Conservation (phyloP, 352 stramenopile genomes). For the Phytophthora citrophthora region DNA sequence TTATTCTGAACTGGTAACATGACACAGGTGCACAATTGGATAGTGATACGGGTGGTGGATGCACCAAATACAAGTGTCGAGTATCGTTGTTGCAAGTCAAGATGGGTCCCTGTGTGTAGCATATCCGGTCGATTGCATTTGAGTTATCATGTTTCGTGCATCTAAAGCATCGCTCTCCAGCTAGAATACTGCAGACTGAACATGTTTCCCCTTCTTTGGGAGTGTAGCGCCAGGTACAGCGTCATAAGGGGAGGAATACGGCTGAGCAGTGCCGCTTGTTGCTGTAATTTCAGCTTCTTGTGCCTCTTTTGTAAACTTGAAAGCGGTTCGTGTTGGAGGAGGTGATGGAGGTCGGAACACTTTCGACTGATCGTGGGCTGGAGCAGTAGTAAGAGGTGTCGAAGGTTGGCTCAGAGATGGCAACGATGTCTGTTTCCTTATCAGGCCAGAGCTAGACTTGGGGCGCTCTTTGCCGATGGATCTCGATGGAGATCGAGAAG, state of each 20-base stretch:
- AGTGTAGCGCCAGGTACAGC: conserved; percentile 46
- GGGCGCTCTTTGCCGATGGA: conserved; percentile 48
- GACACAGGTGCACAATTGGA: too few relatives aligned
- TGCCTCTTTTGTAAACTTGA: conserved; percentile 76
- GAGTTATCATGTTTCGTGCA: not conserved
- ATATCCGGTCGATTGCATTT: not conserved
- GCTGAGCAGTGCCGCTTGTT: conserved; percentile 38
- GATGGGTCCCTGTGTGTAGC: too few relatives aligned
- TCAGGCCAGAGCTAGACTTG: conserved; percentile 57
- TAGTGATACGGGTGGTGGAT: too few relatives aligned
- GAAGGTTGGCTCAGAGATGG: conserved; percentile 35
- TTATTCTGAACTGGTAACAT: too few relatives aligned
- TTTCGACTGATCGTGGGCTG: conserved; percentile 40
- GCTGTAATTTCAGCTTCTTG: conserved; percentile 37
- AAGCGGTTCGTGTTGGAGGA: conserved; percentile 68
- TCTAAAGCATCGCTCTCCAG: not conserved
- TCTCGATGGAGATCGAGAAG: conserved; percentile 47
- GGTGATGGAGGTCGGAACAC: conserved; percentile 66
- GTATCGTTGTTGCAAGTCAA: too few relatives aligned
- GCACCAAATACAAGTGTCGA: too few relatives aligned
- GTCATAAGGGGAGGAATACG: conserved; percentile 80
- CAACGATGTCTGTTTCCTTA: conserved; percentile 50
- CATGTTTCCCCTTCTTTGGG: conserved; percentile 57
- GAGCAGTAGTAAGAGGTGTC: conserved; percentile 22
- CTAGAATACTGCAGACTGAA: conserved; percentile 43